phyloP scores from a whole-genome alignment of 306 rosid species.

The Malus sylvestris region DNA sequence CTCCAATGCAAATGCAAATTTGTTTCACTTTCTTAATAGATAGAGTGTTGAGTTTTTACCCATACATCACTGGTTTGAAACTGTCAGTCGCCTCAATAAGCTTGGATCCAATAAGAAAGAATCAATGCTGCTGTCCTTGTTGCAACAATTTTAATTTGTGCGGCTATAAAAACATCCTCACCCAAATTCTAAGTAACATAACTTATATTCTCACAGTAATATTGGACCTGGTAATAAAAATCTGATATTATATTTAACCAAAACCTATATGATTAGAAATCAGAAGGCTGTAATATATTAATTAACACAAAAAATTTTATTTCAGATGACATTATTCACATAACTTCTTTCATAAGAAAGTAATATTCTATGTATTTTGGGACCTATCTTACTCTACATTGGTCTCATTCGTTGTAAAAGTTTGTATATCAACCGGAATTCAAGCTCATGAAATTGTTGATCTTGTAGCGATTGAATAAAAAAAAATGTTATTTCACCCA shows the following conservation, averaged over 20 bases:
- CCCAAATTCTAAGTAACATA: neutral
- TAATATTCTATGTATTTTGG: too few species aligned
- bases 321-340: too few species aligned
- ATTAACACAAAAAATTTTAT: neutral
- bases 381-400: too few species aligned
- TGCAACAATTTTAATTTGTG: neutral
- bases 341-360: too few species aligned
- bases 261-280: too few species aligned
- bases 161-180: conserved; percentile 4
- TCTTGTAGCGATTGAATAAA: too few species aligned
- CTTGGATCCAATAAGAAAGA: conserved; percentile 2
- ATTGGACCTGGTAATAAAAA: too few species aligned
- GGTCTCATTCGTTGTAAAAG: too few species aligned
- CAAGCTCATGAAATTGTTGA: neutral
- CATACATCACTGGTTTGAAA: neutral
- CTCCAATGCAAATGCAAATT: neutral
- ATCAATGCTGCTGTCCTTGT: conserved; percentile 15
- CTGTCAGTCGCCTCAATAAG: neutral
- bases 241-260: too few species aligned
- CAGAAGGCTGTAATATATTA: too few species aligned
- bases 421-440: neutral
- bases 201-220: neutral
- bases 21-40: accelerated
- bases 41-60: neutral
- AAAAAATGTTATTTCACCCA: neutral